Base-by-base conservation (phyloP, 805 yeast genomes). In the Priceomyces haplophilus region DNA sequence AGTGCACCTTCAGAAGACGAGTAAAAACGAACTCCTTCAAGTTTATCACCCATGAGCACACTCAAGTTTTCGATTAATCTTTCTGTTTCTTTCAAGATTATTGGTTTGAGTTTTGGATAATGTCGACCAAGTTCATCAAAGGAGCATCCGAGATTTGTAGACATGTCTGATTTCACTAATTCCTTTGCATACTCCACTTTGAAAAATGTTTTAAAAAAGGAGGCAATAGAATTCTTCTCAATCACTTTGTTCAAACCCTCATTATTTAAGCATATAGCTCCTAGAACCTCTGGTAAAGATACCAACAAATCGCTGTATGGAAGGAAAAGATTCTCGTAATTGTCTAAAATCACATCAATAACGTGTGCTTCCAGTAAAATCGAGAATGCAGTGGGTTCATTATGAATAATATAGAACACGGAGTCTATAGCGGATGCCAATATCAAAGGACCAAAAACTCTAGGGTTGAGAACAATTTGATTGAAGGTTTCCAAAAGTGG, bases 341-440 rank as follows among this genome's bases (percentile, higher is more conserved):
- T 73, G 8, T 74, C 73, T 38, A 89, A 59, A 29, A 89, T 72
- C 2, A 78, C 67, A 37, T 83, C 84, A 29, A 90, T 79, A 1
- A 86, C 79, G 0, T 79, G 78, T 0, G 95, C 83, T 58, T 90
- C 98, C 32, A 79, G 82, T 50, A 90, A 70, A 33, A 90, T 45
- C 2, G 85, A 75, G 54, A 76, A 90, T 3, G 96, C 87, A 0
- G 97, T 88, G 7, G 97, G 97, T 54, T 91, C 97, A 50, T 84
- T 85, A 57, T 90, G 91, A 21, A 90, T 80, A 45, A 88, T 86
- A 10, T 76, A 75, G 32, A 83, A 76, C 16, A 88, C 73, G 10
- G 83, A 76, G 46, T 80, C 83, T 29, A 90, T 59, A 0, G 86
- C 75, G 17, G 78, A 69, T 0, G 86, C 69, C 11, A 86, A 59